Base-by-base conservation (phyloP, 2,329 filamentous ascomycete genomes). In the Stemphylium vesicarium region DNA sequence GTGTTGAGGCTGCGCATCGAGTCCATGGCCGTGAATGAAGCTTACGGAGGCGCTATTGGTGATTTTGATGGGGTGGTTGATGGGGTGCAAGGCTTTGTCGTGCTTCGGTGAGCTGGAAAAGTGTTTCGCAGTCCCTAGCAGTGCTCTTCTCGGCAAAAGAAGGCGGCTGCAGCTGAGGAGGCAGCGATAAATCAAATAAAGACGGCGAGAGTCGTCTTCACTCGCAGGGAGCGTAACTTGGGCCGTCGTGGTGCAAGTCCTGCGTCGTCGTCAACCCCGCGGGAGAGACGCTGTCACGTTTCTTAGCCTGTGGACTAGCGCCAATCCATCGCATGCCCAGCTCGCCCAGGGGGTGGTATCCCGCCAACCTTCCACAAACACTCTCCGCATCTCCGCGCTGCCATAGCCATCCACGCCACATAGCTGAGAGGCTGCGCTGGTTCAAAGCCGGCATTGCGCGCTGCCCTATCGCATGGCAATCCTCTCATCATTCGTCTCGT, bases 1-100 rank as follows among this genome's bases (percentile, higher is more conserved):
- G 63, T 76, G 64, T 77, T 77, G 29, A 78, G 70, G 50, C 71
- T 75, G 43, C 75, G 74, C 75, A 77, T 77, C 40, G 74, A 75
- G 59, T 77, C 74, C 74, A 77, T 77, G 47, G 33, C 57, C 16
- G 44, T 22, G 38, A 26, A 39, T 1, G 26, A 41, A 52, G 32
- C 35, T 42, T 42, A 42, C 24, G 33, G 33, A 26, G 1, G n/a
- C 42, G 32, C 12, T 43, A 15, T 22, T 2, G 38, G 12, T n/a
- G 8, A 8, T 24, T n/a, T 45, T 29, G 32, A 16, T 24, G 42
- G 13, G 24, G 32, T 45, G 42, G 20, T 29, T 11, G 8, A 9
- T 4, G 26, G 9, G 26, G 26, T 29, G 26, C 24, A 45, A 49
- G 47, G 47, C 26, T 45, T 35, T 46, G 50, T 45, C 35, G 38